These are phyloP conservation scores for Calonectria montana DNA, from an alignment of 2,329 filamentous ascomycete genomes.

Conservation along the genomic window DNA sequence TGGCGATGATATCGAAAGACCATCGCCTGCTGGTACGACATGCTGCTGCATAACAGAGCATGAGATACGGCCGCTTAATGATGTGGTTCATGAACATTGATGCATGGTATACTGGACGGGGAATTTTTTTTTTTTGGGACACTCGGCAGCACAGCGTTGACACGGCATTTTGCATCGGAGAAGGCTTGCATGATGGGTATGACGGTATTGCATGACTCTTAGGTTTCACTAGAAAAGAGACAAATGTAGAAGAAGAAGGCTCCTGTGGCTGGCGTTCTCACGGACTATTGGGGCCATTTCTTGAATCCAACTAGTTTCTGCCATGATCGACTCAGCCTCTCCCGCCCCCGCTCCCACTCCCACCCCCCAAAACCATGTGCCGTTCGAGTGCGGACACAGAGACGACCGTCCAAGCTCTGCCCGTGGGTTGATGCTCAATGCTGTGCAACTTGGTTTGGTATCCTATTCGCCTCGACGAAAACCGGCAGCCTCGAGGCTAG, in stretches of 20 bases:
- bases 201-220: neutral
- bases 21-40: neutral
- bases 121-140: neutral
- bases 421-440: neutral
- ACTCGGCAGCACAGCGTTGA: conserved; percentile 2
- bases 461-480: conserved; percentile 5
- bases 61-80: neutral
- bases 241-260: neutral
- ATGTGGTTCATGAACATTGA: neutral
- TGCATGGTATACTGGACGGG: conserved; percentile 5
- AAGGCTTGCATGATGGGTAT: conserved; percentile 10
- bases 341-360: neutral
- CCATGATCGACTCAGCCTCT: neutral
- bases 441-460: neutral
- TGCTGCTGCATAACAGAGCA: neutral
- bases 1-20: neutral
- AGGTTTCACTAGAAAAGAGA: neutral
- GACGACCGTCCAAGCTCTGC: neutral
- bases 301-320: conserved; percentile 1
- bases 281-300: conserved; percentile 3
- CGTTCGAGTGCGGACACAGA: neutral
- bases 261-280: neutral
- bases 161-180: conserved; percentile 2
- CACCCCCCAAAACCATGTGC: neutral
- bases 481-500: neutral